Conservation (phyloP, 352 stramenopile species). For the Phytopythium boreale region DNA sequence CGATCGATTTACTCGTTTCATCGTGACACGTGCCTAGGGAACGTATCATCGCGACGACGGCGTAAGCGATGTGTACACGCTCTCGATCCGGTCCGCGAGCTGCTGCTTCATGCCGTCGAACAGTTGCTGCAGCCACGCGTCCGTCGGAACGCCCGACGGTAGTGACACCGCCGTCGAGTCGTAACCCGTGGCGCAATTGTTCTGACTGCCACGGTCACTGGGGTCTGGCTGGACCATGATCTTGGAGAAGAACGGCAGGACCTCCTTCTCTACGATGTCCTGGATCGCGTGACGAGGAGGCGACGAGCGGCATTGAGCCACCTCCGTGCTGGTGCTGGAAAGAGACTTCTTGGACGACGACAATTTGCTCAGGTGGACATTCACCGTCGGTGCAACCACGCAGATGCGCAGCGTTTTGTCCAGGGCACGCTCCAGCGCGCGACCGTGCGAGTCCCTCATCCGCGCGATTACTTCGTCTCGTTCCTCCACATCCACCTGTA, state of each 20-base stretch:
- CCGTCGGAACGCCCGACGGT: slow-evolving; percentile 23
- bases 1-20: neutral
- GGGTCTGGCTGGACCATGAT: slow-evolving; percentile 46
- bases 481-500: slow-evolving; percentile 17
- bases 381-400: slow-evolving; percentile 79
- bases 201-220: slow-evolving; percentile 6
- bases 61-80: slow-evolving; percentile 20
- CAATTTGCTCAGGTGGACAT: slow-evolving; percentile 55
- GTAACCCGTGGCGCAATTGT: neutral
- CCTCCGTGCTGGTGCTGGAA: neutral
- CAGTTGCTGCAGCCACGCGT: slow-evolving; percentile 56
- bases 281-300: slow-evolving; percentile 44
- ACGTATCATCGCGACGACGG: neutral
- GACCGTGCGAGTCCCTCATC: slow-evolving; percentile 26
- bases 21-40: too few relatives aligned
- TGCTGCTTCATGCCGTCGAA: slow-evolving; percentile 69
- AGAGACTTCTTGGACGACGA: neutral
- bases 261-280: slow-evolving; percentile 55
- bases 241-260: slow-evolving; percentile 55
- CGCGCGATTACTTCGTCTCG: slow-evolving; percentile 16
- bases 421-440: slow-evolving; percentile 31
- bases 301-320: slow-evolving; percentile 17
- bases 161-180: neutral
- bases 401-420: slow-evolving; percentile 62
- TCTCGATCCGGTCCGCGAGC: slow-evolving; percentile 58